phyloP scores from a whole-genome alignment of 345 rosid species.

The Conringia planisiliqua region DNA sequence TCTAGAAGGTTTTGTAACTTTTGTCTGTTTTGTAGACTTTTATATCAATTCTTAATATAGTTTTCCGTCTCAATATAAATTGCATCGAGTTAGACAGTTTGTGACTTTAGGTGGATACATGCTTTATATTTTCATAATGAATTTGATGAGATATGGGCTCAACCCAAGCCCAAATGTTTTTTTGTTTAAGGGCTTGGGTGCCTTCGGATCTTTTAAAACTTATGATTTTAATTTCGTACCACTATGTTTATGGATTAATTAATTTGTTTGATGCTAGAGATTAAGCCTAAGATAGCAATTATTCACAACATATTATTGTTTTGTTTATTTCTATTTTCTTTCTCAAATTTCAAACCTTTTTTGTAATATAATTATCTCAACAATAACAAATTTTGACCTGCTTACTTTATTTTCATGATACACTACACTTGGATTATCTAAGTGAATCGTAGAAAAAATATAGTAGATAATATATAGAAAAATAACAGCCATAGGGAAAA shows the following conservation, averaged over 20 bases:
- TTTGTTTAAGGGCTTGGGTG: not conserved
- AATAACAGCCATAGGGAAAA: too few relatives aligned
- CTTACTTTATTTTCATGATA: too few relatives aligned
- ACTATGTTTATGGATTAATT: not conserved
- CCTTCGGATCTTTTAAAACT: not conserved
- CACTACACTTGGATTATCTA: too few relatives aligned
- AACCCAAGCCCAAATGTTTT: not conserved
- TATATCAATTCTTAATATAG: too few relatives aligned
- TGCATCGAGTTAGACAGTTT: too few relatives aligned
- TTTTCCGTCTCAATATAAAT: too few relatives aligned
- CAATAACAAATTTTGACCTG: too few relatives aligned
- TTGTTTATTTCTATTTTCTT: not conserved
- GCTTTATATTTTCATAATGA: not conserved
- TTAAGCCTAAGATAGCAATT: not conserved
- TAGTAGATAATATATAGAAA: too few relatives aligned
- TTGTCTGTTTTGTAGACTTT: too few relatives aligned
- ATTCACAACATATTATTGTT: not conserved
- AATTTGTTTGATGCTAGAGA: not conserved
- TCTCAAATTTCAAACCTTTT: not conserved
- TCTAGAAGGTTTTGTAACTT: too few relatives aligned
- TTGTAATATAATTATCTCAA: too few relatives aligned
- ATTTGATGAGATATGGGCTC: not conserved
- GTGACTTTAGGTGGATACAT: not conserved
- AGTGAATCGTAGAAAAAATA: too few relatives aligned
- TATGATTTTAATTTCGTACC: not conserved